Percentiles rank a stretch among this genome's conserved stretches.
Evolutionary conservation across 306 rosid genomes (phyloP).

Genomic region (Quercus ilex): DNA sequence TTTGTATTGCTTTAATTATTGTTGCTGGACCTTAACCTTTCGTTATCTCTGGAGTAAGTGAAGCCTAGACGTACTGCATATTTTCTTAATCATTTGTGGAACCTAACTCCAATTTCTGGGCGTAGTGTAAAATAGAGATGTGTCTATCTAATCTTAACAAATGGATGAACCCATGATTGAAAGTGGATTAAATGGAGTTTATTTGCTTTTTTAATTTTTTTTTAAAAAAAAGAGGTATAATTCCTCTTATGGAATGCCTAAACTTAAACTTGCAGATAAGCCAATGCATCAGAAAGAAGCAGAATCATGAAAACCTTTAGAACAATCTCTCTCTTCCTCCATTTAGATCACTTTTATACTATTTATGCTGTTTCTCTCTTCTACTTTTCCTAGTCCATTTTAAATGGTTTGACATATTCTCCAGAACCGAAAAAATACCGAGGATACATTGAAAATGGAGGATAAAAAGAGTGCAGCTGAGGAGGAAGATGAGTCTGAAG

Average conservation of each 20-base stretch:
- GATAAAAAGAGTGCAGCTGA: slow-evolving; percentile 55
- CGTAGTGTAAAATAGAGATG: too few relatives aligned
- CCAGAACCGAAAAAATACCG: slow-evolving; percentile 63
- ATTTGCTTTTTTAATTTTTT: too few relatives aligned
- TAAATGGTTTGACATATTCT: slow-evolving; percentile 20
- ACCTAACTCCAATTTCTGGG: background rate
- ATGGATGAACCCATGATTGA: too few relatives aligned
- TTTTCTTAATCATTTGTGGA: background rate
- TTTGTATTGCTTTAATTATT: background rate
- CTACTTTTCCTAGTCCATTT: background rate
- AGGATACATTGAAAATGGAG: slow-evolving; percentile 45
- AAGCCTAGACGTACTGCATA: background rate
- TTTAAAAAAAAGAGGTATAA: too few relatives aligned
- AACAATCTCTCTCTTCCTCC: background rate
- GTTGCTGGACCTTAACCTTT: background rate
- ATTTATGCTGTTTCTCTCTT: background rate
- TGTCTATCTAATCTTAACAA: too few relatives aligned
- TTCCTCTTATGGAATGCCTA: background rate
- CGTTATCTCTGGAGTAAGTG: background rate
- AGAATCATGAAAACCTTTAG: background rate
- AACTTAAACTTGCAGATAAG: background rate
- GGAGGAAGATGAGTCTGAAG: slow-evolving; percentile 66
- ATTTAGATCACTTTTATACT: background rate
- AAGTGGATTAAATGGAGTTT: too few relatives aligned
- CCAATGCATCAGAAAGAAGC: background rate